These are phyloP conservation scores for Blastobotrys chiropterorum DNA, from an alignment of 805 yeast genomes.

Conservation along the genomic window DNA sequence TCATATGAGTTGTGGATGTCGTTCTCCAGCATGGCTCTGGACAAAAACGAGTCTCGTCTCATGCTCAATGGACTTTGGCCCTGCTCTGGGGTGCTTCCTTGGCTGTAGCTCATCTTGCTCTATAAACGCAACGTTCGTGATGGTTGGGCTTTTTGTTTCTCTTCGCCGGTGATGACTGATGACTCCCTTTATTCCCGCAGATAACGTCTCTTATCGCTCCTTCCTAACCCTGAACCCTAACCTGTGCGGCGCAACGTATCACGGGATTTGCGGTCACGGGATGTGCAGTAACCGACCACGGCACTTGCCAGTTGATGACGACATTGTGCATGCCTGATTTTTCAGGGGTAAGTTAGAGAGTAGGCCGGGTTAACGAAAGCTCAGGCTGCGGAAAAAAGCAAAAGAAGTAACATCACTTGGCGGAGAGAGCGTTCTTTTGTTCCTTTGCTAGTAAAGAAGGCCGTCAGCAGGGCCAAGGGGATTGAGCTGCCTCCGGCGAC, in stretches of 20 bases:
- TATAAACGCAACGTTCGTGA: neutral
- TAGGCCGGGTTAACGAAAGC: too few relatives aligned
- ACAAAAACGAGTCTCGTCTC: slow-evolving; percentile 21
- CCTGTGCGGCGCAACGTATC: neutral
- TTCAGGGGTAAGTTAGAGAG: too few relatives aligned
- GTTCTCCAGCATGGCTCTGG: slow-evolving; percentile 22
- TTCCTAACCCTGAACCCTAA: neutral
- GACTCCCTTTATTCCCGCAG: neutral
- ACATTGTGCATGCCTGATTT: too few relatives aligned
- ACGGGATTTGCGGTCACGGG: too few relatives aligned
- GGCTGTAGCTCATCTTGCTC: neutral
- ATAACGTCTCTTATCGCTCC: neutral
- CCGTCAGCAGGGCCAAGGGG: too few relatives aligned
- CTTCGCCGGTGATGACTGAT: neutral
- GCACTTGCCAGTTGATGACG: too few relatives aligned
- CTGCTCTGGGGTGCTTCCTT: neutral
- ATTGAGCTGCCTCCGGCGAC: too few relatives aligned
- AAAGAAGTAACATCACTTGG: too few relatives aligned
- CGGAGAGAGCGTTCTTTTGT: too few relatives aligned
- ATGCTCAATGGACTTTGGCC: slow-evolving; percentile 10
- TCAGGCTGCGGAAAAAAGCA: too few relatives aligned
- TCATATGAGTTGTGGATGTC: slow-evolving; percentile 22
- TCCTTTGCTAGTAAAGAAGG: too few relatives aligned
- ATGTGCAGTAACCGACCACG: too few relatives aligned
- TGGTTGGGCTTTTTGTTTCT: neutral